Evolutionary conservation across 176 grass and related monocot genomes (phyloP).

Genomic region (Musa troglodytarum): DNA sequence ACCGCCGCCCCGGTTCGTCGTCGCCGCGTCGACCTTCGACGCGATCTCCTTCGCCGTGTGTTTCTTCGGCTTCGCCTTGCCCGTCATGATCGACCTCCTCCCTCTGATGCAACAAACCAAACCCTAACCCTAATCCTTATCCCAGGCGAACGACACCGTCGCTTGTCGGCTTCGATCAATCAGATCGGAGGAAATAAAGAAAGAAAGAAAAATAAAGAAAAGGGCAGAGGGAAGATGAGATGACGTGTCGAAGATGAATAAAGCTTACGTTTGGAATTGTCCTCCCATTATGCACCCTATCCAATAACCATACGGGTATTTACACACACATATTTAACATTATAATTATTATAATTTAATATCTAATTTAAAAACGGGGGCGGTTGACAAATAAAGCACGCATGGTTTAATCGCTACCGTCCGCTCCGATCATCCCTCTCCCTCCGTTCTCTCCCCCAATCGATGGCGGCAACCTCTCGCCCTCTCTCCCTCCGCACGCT

Average conservation of each 20-base stretch:
- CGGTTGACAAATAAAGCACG: too few relatives aligned
- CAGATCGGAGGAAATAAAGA: background rate
- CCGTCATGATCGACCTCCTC: slow-evolving; percentile 47
- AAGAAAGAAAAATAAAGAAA: background rate
- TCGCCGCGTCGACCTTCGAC: slow-evolving; percentile 84
- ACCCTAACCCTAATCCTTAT: slow-evolving; percentile 14
- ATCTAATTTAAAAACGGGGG: too few relatives aligned
- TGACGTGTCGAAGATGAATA: background rate
- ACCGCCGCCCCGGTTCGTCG: slow-evolving; percentile 84
- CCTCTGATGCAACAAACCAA: background rate
- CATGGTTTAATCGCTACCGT: too few relatives aligned
- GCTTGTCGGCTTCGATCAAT: background rate
- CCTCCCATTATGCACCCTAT: too few relatives aligned
- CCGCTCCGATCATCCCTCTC: too few relatives aligned
- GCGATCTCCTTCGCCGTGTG: slow-evolving; percentile 99
- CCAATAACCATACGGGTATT: too few relatives aligned
- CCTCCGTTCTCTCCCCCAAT: too few relatives aligned
- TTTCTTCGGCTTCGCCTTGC: slow-evolving; percentile 99
- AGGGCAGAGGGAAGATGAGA: background rate
- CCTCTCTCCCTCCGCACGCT: too few relatives aligned
- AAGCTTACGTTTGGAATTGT: too few relatives aligned
- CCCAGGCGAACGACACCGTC: background rate
- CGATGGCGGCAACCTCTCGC: too few relatives aligned
- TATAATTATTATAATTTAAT: too few relatives aligned
- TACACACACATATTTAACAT: too few relatives aligned